Evolutionary conservation across 345 rosid species (phyloP).

Genomic region (Firmiana major): DNA sequence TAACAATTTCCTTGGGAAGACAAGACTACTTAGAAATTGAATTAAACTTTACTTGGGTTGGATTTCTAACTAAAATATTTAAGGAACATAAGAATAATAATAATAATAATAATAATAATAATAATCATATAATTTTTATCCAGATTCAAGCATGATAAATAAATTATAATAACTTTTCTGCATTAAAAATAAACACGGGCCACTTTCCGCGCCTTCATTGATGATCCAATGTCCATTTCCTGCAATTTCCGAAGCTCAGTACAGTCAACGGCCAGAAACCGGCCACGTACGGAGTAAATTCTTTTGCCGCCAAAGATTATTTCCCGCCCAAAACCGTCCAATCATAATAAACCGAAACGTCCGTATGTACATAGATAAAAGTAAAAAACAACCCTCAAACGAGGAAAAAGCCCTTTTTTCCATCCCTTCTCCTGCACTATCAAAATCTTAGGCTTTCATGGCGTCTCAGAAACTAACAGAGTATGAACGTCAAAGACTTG

Average conservation of each 20-base stretch:
- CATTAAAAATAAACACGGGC: too few relatives aligned
- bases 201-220: background rate
- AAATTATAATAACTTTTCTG: too few relatives aligned
- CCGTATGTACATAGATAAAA: too few relatives aligned
- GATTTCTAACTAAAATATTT: too few relatives aligned
- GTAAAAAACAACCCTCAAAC: background rate
- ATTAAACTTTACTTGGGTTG: too few relatives aligned
- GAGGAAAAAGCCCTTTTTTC: too few relatives aligned
- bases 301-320: background rate
- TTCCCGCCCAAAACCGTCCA: background rate
- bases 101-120: too few relatives aligned
- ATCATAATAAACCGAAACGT: background rate
- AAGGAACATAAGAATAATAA: too few relatives aligned
- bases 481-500: constrained; percentile 73
- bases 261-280: background rate
- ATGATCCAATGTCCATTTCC: background rate
- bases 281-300: background rate
- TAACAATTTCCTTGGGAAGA: too few relatives aligned
- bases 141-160: too few relatives aligned
- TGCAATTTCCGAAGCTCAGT: background rate
- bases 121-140: too few relatives aligned
- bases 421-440: background rate
- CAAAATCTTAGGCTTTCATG: constrained; percentile 29
- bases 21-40: too few relatives aligned
- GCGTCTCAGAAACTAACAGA: constrained; percentile 58